Evolutionary conservation across 2,329 filamentous ascomycete genomes (phyloP), one percentile per base, ranked within the genome.

Genomic region (Pseudopyricularia cyperi): DNA sequence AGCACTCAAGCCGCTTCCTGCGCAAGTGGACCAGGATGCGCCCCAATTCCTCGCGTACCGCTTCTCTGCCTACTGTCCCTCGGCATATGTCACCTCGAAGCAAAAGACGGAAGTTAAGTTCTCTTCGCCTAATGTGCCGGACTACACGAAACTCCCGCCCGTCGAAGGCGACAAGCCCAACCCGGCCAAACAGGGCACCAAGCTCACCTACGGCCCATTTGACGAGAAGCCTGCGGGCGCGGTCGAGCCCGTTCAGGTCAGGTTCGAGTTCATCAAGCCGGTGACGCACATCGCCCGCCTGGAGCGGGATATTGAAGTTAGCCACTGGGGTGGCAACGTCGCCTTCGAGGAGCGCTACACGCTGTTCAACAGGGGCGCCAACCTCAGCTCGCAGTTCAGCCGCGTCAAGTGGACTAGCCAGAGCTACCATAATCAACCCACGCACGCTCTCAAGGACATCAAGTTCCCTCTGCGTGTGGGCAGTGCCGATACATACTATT

Each of bases 61-160:
- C 52, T 94, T 95, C 73, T 91, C 87, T 55, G 86, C 87, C 58
- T 95, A 95, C 69, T 79, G 76, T 47, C 84, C 83, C 15, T 94
- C 88, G 9, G 83, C 85, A 55, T 98, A 98, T 72, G 71, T 77
- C 17, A 96, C 89, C 14, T 67, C 79, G 61, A 95, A 95, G 72
- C 93, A 98, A 68, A 96, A 96, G 80, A 97, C 93, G 37, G 95
- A 97, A 69, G 70, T 98, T 69, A 96, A 96, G 73, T 83, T 95
- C 60, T 79, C 87, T 48, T 85, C 80, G 52, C 71, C 77, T 57
- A 83, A 87, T 60, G 77, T 95, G 28, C 86, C 89, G 53, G 89
- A 96, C 63, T 95, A 88, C 68, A 95, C 89, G 52, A 83, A 79
- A 57, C 76, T 94, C 17, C 74, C 77, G 19, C 78, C 76, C 50